phyloP scores from a whole-genome alignment of 2,329 filamentous ascomycete species.

The Fusarium gaditjirri region DNA sequence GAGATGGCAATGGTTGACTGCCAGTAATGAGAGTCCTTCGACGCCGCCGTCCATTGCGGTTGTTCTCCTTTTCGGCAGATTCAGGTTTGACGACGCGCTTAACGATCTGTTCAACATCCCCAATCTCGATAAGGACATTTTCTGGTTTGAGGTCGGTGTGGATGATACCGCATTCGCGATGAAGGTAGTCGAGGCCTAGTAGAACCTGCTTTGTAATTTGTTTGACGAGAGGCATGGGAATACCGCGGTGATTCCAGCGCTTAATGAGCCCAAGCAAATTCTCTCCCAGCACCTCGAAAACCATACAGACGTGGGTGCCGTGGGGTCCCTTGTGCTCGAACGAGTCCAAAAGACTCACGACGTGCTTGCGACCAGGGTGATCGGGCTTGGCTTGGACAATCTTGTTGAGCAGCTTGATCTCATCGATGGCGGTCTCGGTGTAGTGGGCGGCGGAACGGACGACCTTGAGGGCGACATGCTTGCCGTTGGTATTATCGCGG shows the following conservation, averaged over 20 bases:
- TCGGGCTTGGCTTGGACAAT: constrained; percentile 95
- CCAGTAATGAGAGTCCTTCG: constrained; percentile 95
- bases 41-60: constrained; percentile 89
- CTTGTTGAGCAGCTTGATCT: constrained; percentile 97
- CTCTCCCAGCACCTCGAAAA: constrained; percentile 97
- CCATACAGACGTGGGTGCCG: constrained; percentile 98
- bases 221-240: constrained; percentile 95
- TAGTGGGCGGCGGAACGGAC: constrained; percentile 98
- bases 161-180: constrained; percentile 98
- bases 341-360: constrained; percentile 94
- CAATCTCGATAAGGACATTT: constrained; percentile 98
- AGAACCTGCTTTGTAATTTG: constrained; percentile 99
- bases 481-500: constrained; percentile 85
- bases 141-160: constrained; percentile 98
- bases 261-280: constrained; percentile 96
- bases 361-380: constrained; percentile 93
- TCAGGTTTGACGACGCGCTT: constrained; percentile 94
- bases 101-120: constrained; percentile 98
- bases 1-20: constrained; percentile 94
- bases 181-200: constrained; percentile 93
- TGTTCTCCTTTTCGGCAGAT: constrained; percentile 79
- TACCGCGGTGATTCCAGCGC: constrained; percentile 97
- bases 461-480: constrained; percentile 97
- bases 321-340: constrained; percentile 98
- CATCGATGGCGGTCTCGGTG: constrained; percentile 97